Base-by-base conservation (phyloP, 1,139 yeast species). In the Pneumocystis canis region DNA sequence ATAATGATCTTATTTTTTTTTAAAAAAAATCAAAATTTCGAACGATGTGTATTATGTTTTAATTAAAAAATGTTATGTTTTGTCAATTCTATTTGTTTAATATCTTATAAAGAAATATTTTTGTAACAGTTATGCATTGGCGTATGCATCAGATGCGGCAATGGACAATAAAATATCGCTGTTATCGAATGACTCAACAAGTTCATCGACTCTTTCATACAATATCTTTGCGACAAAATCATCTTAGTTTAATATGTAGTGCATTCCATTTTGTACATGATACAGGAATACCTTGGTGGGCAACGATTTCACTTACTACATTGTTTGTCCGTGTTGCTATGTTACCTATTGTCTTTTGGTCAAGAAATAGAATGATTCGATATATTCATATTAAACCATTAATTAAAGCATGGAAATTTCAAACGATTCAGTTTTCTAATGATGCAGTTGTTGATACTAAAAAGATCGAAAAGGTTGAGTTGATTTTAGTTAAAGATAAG, bases 321-420 rank as follows among this genome's bases (percentile, higher is more conserved):
- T 20, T 57, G n/a, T 4, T 57, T 57, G 7, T 57, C 3, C 59
- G 59, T 20, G 20, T n/a, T 35, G 30, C 28, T 39, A 57, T 57
- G n/a, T 25, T 57, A 16, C 59, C 59, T n/a, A 14, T 57, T 35
- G 41, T 39, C 30, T 25, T 57, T 57, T 57, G 41, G 40, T 35
- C 59, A 57, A 57, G 41, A 57, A 39, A 57, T 35, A 35, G 59
- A n/a, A 57, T 57, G 59, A 39, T 57, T 35, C 40, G 59, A 39
- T 57, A 57, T 57, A 7, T 11, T 20, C 16, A 18, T 35, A 35
- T 57, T 35, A 39, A 57, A 7, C 41, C 41, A n/a, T 39, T 57
- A 30, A 35, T 35, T 18, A 14, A 30, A 7, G 59, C 59, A 57
- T 57, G 59, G 59, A 18, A 35, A 25, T 39, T 20, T 35, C 41